These are phyloP conservation scores for Clonostachys byssicola DNA, from an alignment of 2,329 filamentous ascomycete species.

Conservation along the genomic window DNA sequence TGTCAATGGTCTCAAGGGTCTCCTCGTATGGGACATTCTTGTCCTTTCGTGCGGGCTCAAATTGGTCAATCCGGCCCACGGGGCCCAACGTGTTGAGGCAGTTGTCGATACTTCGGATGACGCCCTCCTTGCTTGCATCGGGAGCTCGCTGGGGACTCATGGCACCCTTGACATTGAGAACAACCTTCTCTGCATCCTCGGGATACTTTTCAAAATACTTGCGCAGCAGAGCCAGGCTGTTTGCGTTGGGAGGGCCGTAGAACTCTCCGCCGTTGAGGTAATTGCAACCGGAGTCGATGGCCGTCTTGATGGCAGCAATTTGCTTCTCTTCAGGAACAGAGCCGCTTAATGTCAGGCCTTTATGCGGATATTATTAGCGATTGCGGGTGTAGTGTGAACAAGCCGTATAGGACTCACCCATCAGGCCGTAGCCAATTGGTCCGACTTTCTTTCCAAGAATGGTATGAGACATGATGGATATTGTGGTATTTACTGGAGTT, in stretches of 20 bases:
- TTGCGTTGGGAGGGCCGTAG: slow-evolving; percentile 51
- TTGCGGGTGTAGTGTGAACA: too few relatives aligned
- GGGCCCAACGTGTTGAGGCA: slow-evolving; percentile 34
- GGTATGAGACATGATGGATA: too few relatives aligned
- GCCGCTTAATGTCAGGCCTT: too few relatives aligned
- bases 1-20: slow-evolving; percentile 34
- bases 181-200: slow-evolving; percentile 53
- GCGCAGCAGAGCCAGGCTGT: slow-evolving; percentile 52
- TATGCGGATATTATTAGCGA: too few relatives aligned
- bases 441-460: too few relatives aligned
- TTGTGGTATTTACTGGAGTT: too few relatives aligned
- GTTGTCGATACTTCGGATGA: slow-evolving; percentile 51
- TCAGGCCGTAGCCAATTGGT: too few relatives aligned
- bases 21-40: slow-evolving; percentile 39
- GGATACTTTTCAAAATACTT: slow-evolving; percentile 58
- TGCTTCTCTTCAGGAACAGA: too few relatives aligned
- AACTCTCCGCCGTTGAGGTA: slow-evolving; percentile 43
- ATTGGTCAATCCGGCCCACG: slow-evolving; percentile 48
- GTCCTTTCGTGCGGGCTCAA: slow-evolving; percentile 54
- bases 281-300: slow-evolving; percentile 34
- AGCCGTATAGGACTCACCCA: too few relatives aligned
- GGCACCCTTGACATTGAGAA: slow-evolving; percentile 56
- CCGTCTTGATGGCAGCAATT: slow-evolving; percentile 14
- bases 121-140: slow-evolving; percentile 44
- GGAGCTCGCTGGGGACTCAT: slow-evolving; percentile 12